Base-by-base conservation (phyloP, 352 stramenopile species). In the Globisporangium paroecandrum region DNA sequence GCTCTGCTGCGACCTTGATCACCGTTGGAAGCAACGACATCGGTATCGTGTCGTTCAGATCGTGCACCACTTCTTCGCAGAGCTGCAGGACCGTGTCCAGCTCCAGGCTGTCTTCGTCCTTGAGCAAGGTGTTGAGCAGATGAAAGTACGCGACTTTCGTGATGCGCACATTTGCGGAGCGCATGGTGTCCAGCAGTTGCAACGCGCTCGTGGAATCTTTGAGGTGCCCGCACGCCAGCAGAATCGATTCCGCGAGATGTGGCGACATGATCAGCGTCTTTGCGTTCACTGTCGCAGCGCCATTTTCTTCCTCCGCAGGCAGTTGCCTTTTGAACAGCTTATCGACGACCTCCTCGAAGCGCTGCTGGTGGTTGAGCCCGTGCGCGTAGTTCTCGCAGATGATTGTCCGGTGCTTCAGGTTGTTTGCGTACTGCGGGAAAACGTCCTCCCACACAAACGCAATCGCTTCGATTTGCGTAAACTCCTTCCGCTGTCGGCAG, bases 91-190 rank as follows among this genome's bases (percentile, higher is more conserved):
- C 72, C 22, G 53, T 61, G n/a, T 81, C 77, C 61, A 90, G 85
- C 58, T 87, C 69, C 4, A 70, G 70, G 22, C 74, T 74, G 1
- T 58, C 65, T n/a, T 89, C 76, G 22, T 88, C 85, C 41, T 82
- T 75, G 27, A 91, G 65, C 63, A 91, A 51, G 49, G 82, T 75
- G 25, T 79, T 80, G 18, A 93, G 38, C 54, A 85, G 56, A 53
- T 91, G 82, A 34, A 89, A 89, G 54, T 89, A 89, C 4, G 78
- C 77, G 25, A 84, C 61, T 58, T 84, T 85, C 20, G 76, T 76
- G 62, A 84, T 73, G n/a, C 65, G 63, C 32, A 89, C 54, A 47
- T 61, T 65, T 38, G 68, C 70, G 2, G 58, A 58, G 15, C 72
- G 62, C 76, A 85, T 74, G 46, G 74, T 68, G n/a, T 70, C 55